phyloP scores from a whole-genome alignment of 768 basidiomycete species.

The Russula brevipes region DNA sequence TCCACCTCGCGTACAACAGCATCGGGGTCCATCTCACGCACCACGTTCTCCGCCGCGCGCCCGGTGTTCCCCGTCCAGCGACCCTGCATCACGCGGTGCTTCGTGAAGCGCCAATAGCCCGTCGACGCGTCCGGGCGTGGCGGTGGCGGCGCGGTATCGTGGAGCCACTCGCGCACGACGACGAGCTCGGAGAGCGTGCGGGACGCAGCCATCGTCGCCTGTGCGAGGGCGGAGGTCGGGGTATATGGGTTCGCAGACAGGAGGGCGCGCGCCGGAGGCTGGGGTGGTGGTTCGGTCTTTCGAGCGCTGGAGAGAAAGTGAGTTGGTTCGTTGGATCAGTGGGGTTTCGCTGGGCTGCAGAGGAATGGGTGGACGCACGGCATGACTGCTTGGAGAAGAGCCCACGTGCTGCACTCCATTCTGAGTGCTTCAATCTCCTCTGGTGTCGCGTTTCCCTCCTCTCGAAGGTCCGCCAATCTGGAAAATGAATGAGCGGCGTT shows the following conservation, averaged over 20 bases:
- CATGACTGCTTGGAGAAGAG: constrained; percentile 69
- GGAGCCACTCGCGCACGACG: constrained; percentile 84
- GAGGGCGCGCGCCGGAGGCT: constrained; percentile 49
- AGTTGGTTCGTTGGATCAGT: background rate
- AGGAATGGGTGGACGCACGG: constrained; percentile 46
- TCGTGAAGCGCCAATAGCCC: constrained; percentile 23
- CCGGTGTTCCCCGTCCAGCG: constrained; percentile 37
- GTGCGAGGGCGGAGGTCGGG: constrained; percentile 68
- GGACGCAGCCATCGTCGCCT: constrained; percentile 63
- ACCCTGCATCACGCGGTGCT: constrained; percentile 15
- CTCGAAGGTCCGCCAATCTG: constrained; percentile 52
- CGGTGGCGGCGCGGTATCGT: constrained; percentile 53
- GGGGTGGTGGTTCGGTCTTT: constrained; percentile 50
- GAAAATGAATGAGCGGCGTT: constrained; percentile 3
- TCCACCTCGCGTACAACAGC: constrained; percentile 36
- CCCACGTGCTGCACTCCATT: constrained; percentile 81
- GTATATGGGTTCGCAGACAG: constrained; percentile 76
- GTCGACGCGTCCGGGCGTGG: constrained; percentile 20
- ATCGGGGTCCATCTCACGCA: constrained; percentile 53
- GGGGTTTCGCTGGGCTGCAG: background rate
- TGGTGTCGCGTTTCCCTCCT: constrained; percentile 37
- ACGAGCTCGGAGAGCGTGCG: constrained; percentile 69
- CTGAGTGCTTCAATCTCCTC: constrained; percentile 59
- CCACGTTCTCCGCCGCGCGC: constrained; percentile 15
- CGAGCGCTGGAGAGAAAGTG: constrained; percentile 46